phyloP scores from a whole-genome alignment of 208 protist genomes.

The Wallacemonas collosoma region DNA sequence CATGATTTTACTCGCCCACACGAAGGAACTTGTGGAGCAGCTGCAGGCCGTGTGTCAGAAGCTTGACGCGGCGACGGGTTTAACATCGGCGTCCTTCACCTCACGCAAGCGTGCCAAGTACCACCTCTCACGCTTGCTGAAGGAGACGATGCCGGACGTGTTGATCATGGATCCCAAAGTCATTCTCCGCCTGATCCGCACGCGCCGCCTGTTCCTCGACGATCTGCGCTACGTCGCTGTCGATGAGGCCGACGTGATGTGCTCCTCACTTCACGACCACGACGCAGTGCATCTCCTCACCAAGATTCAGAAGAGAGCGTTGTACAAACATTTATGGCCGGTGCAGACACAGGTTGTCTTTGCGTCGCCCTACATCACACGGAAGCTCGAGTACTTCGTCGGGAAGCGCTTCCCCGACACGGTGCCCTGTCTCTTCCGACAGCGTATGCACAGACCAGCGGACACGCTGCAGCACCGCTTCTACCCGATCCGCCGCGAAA shows the following conservation, averaged over 20 bases:
- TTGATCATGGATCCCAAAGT: conserved; percentile 82
- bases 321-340: conserved; percentile 86
- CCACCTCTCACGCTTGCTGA: conserved; percentile 62
- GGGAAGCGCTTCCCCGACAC: conserved; percentile 53
- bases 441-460: conserved; percentile 64
- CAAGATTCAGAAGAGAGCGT: conserved; percentile 70
- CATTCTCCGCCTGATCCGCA: conserved; percentile 67
- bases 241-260: conserved; percentile 85
- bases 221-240: conserved; percentile 84
- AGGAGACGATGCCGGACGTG: conserved; percentile 66
- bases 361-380: conserved; percentile 71
- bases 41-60: conserved; percentile 57
- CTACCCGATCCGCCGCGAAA: conserved; percentile 46
- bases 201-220: conserved; percentile 80
- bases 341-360: conserved; percentile 87
- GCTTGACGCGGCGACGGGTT: conserved; percentile 59
- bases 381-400: conserved; percentile 72
- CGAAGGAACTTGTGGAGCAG: conserved; percentile 72
- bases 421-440: conserved; percentile 61
- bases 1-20: conserved; percentile 81
- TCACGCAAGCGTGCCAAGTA: conserved; percentile 70
- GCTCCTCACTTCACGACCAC: conserved; percentile 82
- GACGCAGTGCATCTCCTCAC: conserved; percentile 73
- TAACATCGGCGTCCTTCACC: conserved; percentile 64
- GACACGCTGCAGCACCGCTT: conserved; percentile 69